Base-by-base conservation (phyloP, 2,329 filamentous ascomycete genomes). In the Tolypocladium ovalisporum region DNA sequence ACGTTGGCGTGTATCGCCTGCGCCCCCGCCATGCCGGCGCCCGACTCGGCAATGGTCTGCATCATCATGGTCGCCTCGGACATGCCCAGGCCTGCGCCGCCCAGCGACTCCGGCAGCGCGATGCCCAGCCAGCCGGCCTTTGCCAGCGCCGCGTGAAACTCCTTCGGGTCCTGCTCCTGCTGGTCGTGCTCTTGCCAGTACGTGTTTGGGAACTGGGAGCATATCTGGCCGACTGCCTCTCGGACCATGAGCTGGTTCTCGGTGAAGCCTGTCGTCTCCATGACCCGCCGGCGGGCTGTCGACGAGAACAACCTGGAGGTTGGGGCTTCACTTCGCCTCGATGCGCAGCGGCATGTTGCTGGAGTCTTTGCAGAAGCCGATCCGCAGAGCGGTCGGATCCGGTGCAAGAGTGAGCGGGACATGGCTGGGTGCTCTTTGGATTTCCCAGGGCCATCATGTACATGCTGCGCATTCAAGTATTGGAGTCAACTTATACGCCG, bases 11-110 rank as follows among this genome's bases (percentile, higher is more conserved):
- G 82, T 39, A 85, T 80, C 1, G 80, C 78, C 64, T 85, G 81
- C 1, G 83, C 82, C 0, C 83, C 83, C 0, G 88, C 88, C 77
- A 94, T 90, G 4, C 89, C 89, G 4, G 89, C 90, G 0, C 90
- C 89, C 2, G 83, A 86, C 72, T 91, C 87, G 0, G 86, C 76
- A 57, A 92, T 89, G 2, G 88, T 89, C 65, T 95, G 89, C 77
- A 94, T 81, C 88, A 94, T 93, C 81, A 93, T 88, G 0, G 86
- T 89, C 1, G 89, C 89, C 67, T 94, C 89, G 0, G 87, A 86
- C 39, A 95, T 90, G 10, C 85, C 89, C 10, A 95, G 72, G 0
- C 87, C 88, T 1, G 87, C 80, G 0, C 89, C 90, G 3, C 90
- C 89, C 0, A 90, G 78, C 0, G 81, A 76, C 67, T 91, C 87